phyloP scores from a whole-genome alignment of 208 protist genomes.

The Zelonia costaricensis region DNA sequence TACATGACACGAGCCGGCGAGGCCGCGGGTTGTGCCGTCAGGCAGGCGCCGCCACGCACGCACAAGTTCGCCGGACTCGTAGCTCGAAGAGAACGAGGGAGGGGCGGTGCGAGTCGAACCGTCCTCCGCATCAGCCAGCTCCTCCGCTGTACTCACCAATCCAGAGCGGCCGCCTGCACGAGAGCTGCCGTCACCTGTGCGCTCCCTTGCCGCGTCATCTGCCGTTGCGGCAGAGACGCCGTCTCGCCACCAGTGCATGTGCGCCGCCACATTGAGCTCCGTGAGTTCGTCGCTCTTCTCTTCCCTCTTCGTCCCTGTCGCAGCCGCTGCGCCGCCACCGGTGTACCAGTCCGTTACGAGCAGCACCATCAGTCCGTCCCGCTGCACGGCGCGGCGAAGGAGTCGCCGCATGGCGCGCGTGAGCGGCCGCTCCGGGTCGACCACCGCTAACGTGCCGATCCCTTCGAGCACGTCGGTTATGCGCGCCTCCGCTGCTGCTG shows the following conservation, averaged over 20 bases:
- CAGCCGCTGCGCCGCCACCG: slow-evolving; percentile 11
- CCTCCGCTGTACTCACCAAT: no score
- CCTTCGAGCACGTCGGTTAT: slow-evolving; percentile 12
- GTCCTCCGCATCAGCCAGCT: no score
- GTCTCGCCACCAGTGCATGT: slow-evolving; percentile 5
- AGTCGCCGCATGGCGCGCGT: slow-evolving; percentile 23
- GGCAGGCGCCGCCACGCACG: neutral
- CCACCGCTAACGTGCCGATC: slow-evolving; percentile 42
- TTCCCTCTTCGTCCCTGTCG: no score
- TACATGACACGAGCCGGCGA: slow-evolving; percentile 46
- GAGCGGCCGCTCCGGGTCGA: slow-evolving; percentile 52
- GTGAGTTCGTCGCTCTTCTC: no score
- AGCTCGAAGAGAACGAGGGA: no score
- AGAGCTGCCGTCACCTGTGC: neutral
- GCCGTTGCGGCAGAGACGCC: neutral
- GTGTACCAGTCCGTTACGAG: slow-evolving; percentile 59
- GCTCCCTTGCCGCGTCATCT: neutral
- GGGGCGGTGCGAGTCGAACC: no score
- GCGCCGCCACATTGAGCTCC: slow-evolving; percentile 6
- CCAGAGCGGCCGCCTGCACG: neutral
- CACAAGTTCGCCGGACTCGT: no score
- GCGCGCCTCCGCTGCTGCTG: neutral
- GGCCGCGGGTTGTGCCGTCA: neutral
- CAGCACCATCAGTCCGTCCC: slow-evolving; percentile 38
- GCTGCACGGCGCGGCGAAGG: slow-evolving; percentile 26